phyloP scores from a whole-genome alignment of 176 grass and related monocot species.

The Cenchrus purpureus region DNA sequence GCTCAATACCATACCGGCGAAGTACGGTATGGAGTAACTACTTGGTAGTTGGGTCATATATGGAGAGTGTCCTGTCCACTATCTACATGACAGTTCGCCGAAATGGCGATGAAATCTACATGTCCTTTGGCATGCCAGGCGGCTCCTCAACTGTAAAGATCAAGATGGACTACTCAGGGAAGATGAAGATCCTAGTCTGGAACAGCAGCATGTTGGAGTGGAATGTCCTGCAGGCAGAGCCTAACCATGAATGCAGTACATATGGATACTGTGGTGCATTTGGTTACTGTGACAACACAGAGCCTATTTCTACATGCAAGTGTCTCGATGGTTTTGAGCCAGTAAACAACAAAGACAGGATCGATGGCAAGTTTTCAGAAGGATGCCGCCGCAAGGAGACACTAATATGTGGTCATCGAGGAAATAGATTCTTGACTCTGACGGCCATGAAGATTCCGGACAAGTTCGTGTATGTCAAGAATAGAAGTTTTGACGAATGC shows the following conservation, averaged over 20 bases:
- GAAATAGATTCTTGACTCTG: neutral
- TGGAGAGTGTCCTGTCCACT: neutral
- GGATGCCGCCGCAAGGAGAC: slow-evolving; percentile 2
- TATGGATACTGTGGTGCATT: slow-evolving; percentile 11
- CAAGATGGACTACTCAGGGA: slow-evolving; percentile 18
- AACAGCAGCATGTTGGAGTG: neutral
- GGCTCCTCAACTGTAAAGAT: slow-evolving; percentile 12
- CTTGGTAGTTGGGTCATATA: neutral
- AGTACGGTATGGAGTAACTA: neutral
- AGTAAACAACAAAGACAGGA: neutral
- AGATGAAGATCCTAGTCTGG: neutral
- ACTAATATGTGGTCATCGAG: neutral
- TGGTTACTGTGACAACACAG: slow-evolving; percentile 12
- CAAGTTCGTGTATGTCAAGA: slow-evolving; percentile 10
- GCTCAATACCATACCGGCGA: neutral
- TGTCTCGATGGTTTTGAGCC: neutral
- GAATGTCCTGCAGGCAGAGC: neutral
- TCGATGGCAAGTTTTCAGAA: neutral
- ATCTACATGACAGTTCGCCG: neutral
- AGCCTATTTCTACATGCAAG: neutral
- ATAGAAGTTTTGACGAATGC: slow-evolving; percentile 7
- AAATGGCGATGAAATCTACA: neutral
- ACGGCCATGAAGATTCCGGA: neutral
- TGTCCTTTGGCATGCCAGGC: neutral
- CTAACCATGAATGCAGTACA: neutral